Evolutionary conservation across 1,284 basidiomycete species (phyloP).

Genomic region (Ceratobasidium sp.): DNA sequence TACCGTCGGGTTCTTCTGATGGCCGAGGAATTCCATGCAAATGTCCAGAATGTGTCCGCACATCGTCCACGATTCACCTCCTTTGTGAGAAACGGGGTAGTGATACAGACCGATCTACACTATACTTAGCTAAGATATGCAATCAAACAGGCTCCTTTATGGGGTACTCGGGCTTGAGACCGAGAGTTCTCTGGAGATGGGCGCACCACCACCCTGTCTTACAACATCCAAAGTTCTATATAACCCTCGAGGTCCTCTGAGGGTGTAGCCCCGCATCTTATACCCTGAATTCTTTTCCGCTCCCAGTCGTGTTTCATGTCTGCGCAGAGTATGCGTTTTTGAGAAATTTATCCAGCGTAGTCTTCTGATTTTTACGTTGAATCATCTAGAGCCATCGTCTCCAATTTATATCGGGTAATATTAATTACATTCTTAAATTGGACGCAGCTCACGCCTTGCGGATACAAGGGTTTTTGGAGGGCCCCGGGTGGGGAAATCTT

Average conservation of each 20-base stretch:
- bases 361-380: too few species aligned
- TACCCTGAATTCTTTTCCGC: neutral
- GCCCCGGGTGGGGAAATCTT: conserved; percentile 8
- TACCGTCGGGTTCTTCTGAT: neutral
- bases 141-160: neutral
- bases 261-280: neutral
- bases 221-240: too few species aligned
- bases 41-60: neutral
- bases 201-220: too few species aligned
- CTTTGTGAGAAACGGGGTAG: too few species aligned
- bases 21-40: neutral
- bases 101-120: too few species aligned
- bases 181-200: neutral
- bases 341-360: neutral
- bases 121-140: neutral
- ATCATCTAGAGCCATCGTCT: neutral
- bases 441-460: neutral
- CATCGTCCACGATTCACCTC: too few species aligned
- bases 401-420: neutral
- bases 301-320: neutral
- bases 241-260: too few species aligned
- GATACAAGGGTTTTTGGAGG: neutral
- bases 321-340: neutral
- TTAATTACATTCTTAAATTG: neutral
- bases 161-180: neutral